Evolutionary conservation across 306 rosid species (phyloP).

Genomic region (Glycine tomentella): DNA sequence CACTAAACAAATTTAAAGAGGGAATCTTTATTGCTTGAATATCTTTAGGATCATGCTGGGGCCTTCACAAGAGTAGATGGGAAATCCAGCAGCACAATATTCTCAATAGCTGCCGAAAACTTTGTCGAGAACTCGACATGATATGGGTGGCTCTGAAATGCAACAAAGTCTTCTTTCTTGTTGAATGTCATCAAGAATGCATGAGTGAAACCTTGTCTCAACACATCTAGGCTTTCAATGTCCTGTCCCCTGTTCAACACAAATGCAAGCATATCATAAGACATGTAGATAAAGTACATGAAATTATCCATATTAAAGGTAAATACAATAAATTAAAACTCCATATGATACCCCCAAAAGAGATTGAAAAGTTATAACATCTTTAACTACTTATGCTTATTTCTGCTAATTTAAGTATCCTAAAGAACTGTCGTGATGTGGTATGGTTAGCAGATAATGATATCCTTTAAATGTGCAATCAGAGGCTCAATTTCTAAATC

Average conservation of each 20-base stretch:
- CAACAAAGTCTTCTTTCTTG: slow-evolving; percentile 75
- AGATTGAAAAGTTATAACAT: neutral
- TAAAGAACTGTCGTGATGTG: neutral
- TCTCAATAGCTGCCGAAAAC: slow-evolving; percentile 83
- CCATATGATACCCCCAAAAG: neutral
- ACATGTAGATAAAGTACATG: neutral
- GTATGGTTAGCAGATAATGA: neutral
- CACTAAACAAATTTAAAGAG: slow-evolving; percentile 30
- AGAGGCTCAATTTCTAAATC: too few species aligned
- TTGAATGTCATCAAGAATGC: slow-evolving; percentile 83
- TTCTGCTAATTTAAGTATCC: neutral
- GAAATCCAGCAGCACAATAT: slow-evolving; percentile 88
- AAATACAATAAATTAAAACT: neutral
- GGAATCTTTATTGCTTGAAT: slow-evolving; percentile 16
- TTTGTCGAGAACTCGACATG: slow-evolving; percentile 79
- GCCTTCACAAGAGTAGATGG: slow-evolving; percentile 71
- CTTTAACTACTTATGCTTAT: neutral
- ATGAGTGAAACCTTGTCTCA: slow-evolving; percentile 91
- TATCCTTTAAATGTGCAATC: too few species aligned
- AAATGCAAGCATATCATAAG: neutral
- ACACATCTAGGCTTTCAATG: slow-evolving; percentile 73
- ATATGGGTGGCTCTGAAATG: slow-evolving; percentile 75
- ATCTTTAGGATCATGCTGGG: slow-evolving; percentile 44
- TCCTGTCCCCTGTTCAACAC: slow-evolving; percentile 75
- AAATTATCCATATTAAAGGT: neutral